Conservation (phyloP, 148 eudicot species). For the Heliosperma pusillum region DNA sequence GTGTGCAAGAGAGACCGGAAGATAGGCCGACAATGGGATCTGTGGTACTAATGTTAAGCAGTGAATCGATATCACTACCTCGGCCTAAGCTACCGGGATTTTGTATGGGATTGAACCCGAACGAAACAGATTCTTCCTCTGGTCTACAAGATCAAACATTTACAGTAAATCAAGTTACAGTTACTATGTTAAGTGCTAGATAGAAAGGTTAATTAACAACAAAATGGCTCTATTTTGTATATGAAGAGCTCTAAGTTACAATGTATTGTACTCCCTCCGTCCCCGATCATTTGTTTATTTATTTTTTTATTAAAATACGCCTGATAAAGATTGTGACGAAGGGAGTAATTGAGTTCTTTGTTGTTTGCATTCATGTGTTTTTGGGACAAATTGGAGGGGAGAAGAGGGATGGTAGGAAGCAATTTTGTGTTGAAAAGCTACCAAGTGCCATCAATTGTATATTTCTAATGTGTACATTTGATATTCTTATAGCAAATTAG, state of each 20-base stretch:
- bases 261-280: background rate
- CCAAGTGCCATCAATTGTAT: background rate
- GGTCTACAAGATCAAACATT: constrained; percentile 56
- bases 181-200: constrained; percentile 60
- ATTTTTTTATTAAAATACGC: too few relatives aligned
- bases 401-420: background rate
- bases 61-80: constrained; percentile 49
- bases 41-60: constrained; percentile 64
- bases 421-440: background rate
- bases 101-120: constrained; percentile 46
- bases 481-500: too few relatives aligned
- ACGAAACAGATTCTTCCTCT: constrained; percentile 51
- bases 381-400: too few relatives aligned
- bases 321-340: too few relatives aligned
- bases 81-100: constrained; percentile 64
- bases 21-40: constrained; percentile 80
- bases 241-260: background rate
- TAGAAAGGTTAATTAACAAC: constrained; percentile 28
- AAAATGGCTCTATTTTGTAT: background rate
- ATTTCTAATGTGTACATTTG: background rate
- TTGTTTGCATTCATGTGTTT: too few relatives aligned
- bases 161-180: constrained; percentile 63
- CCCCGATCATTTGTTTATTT: too few relatives aligned
- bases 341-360: too few relatives aligned
- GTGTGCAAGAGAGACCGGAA: constrained; percentile 79